Evolutionary conservation across 2,329 filamentous ascomycete species (phyloP), one percentile per base, ranked within the genome.

Genomic region (Penicillium hordei): DNA sequence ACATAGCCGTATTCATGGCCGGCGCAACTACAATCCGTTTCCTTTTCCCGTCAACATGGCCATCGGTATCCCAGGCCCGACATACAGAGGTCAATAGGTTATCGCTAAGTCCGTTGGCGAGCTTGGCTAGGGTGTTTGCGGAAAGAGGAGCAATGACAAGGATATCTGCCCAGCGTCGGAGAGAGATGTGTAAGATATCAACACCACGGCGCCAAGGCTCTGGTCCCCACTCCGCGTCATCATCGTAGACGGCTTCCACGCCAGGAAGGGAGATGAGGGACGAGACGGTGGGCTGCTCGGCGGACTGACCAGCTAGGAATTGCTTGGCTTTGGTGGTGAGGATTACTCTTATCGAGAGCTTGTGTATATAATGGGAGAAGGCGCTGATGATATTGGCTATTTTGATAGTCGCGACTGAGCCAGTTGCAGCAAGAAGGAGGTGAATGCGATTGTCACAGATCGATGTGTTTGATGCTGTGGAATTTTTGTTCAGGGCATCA

Each of bases 1-100:
- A 95, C 92, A 96, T 96, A 6, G 87, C 86, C 36, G 86, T 91
- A 72, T 96, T 96, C 90, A 95, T 94, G 29, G 89, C 86, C 1
- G 87, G 86, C 3, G 89, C 89, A 0, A 92, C 88, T 1, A 93
- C 65, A 45, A 95, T 90, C 61, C 79, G 83, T 74, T 87, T 89
- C 72, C 80, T 83, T 15, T 53, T 51, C 33, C 62, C 69, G 23
- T 88, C 85, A 9, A 86, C 75, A 19, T 79, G 70, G 0, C 85
- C 84, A 23, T 79, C 80, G 0, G 86, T 86, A 75, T 96, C 93
- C 93, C 93, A 97, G 0, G 92, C 92, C 17, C 92, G 81, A 48
- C 92, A 81, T 0, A 93, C 88, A 13, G 86, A 88, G 10, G 78
- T 71, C 4, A 96, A 72, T 5, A 97, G 77, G 55, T 88, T 87